Evolutionary conservation across 139 green algal species (phyloP), one percentile per base, ranked within the genome.

Genomic region (Chlorella sp.): DNA sequence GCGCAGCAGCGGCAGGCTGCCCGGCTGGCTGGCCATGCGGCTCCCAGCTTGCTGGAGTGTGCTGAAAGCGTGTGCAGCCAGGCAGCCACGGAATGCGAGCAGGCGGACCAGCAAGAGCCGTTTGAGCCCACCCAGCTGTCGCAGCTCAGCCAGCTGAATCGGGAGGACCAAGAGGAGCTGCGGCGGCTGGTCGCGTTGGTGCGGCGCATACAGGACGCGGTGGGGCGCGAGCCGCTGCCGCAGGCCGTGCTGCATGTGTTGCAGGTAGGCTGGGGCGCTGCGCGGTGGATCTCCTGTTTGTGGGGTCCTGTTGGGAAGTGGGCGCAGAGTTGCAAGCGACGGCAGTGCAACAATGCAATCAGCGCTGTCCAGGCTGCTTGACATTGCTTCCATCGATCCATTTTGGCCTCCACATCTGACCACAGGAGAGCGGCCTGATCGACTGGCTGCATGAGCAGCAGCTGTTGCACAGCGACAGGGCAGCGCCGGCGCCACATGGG

Each of bases 21-120:
- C 9, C 41, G 65, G 6, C 65, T 85, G 47, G 65, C 65, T 9
- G 80, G 65, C 1, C 30, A 20, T 9, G 3, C 23, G 21, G 26
- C 34, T 13, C 47, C 80, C 7, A 75, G 78, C 47, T 64, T 85
- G 80, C 69, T 85, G 51, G 80, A 55, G 15, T 85, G 80, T 12
- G 80, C 80, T 15, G 56, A 78, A 20, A 16, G 13, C 7, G 17
- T 85, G 47, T 85, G 80, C 78, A 64, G 28, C 78, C 63, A 65
- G 78, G 63, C 78, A 1, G 36, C 60, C 7, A 20, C 20, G 69
- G 69, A n/a, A 26, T 13, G 7, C 30, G 5, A 62, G 60, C 76
- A 39, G 36, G 4, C 25, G 56, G 44, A 56, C 38, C 20, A 71
- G 56, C 21, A 36, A 26, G 26, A n/a, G 28, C 55, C 28, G 56